Conservation (phyloP, 1,284 basidiomycete genomes). For the Volvariella volvacea region DNA sequence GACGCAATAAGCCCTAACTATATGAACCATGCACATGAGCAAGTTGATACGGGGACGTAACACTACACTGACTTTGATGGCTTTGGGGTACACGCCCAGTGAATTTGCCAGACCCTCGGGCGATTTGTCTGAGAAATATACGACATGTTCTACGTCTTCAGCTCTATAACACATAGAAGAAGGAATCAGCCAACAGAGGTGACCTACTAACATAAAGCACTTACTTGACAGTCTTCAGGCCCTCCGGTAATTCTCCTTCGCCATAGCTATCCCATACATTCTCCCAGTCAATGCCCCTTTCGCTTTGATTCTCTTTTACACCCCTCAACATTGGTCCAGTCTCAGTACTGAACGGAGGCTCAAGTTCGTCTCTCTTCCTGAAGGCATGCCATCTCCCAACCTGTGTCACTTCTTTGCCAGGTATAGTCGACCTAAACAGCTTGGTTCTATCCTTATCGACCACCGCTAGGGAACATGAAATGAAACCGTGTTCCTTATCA, state of each 20-base stretch:
- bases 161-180: slow-evolving; percentile 18
- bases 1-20: slow-evolving; percentile 71
- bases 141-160: slow-evolving; percentile 36
- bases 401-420: slow-evolving; percentile 46
- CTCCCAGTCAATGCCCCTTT: slow-evolving; percentile 43
- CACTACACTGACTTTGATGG: slow-evolving; percentile 40
- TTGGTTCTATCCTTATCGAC: slow-evolving; percentile 32
- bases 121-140: slow-evolving; percentile 59
- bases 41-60: background rate
- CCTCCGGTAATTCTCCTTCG: slow-evolving; percentile 25
- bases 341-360: slow-evolving; percentile 3
- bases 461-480: slow-evolving; percentile 46
- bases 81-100: slow-evolving; percentile 37
- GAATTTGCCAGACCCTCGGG: slow-evolving; percentile 56
- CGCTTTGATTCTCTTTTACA: no score
- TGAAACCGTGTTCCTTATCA: slow-evolving; percentile 14
- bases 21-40: slow-evolving; percentile 3
- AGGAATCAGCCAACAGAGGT: background rate
- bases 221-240: slow-evolving; percentile 30
- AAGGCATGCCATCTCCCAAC: slow-evolving; percentile 66
- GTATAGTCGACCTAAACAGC: slow-evolving; percentile 54
- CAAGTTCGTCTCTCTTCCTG: slow-evolving; percentile 23
- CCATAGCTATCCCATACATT: slow-evolving; percentile 36
- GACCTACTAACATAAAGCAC: slow-evolving; percentile 12
- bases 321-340: slow-evolving; percentile 19